Conservation (phyloP, 768 basidiomycete species). For the Podaxis sp. region DNA sequence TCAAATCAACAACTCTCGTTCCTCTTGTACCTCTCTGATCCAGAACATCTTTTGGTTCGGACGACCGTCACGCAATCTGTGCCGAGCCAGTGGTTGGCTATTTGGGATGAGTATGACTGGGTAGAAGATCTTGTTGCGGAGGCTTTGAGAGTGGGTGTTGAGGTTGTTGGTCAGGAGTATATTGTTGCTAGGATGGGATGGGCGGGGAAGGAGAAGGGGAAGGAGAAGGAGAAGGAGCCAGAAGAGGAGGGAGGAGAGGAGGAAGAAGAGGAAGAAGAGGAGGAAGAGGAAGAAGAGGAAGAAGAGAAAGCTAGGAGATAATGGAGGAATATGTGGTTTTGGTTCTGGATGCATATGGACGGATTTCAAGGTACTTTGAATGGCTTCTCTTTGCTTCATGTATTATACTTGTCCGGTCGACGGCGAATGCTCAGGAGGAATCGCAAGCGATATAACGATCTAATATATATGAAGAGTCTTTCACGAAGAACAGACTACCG, state of each 20-base stretch:
- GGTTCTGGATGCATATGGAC: background rate
- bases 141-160: slow-evolving; percentile 76
- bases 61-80: slow-evolving; percentile 82
- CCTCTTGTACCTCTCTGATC: slow-evolving; percentile 72
- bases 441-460: slow-evolving; percentile 1
- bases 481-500: slow-evolving; percentile 9
- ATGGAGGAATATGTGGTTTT: background rate
- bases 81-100: slow-evolving; percentile 80
- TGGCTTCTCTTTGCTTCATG: slow-evolving; percentile 1
- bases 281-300: slow-evolving; percentile 13
- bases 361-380: background rate
- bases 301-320: background rate
- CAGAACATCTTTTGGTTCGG: slow-evolving; percentile 71
- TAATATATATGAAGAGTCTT: slow-evolving; percentile 2
- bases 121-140: slow-evolving; percentile 95
- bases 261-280: slow-evolving; percentile 24
- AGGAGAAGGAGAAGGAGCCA: slow-evolving; percentile 14
- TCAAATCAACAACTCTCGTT: slow-evolving; percentile 60
- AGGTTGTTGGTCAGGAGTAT: slow-evolving; percentile 92
- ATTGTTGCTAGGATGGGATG: slow-evolving; percentile 85
- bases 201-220: slow-evolving; percentile 38
- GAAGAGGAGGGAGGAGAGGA: slow-evolving; percentile 17
- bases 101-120: slow-evolving; percentile 94
- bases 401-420: background rate
- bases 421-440: background rate